phyloP scores from a whole-genome alignment of 345 rosid genomes.

The Psidium guajava region DNA sequence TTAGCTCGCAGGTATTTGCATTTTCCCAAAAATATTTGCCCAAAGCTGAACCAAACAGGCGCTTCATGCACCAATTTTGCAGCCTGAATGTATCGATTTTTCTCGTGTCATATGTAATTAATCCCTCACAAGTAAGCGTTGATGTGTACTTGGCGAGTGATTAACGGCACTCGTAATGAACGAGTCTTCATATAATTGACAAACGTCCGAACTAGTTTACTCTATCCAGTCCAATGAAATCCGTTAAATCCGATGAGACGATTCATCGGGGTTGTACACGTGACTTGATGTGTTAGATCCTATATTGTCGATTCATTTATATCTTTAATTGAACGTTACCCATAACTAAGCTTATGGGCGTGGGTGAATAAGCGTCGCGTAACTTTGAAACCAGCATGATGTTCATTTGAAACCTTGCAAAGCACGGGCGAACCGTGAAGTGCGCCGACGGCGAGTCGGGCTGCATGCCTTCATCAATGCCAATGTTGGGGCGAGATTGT shows the following conservation, averaged over 20 bases:
- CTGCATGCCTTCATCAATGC: neutral
- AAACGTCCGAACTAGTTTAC: neutral
- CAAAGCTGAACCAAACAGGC: no score
- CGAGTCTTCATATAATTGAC: neutral
- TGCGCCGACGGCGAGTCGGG: accelerated
- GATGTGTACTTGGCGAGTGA: neutral
- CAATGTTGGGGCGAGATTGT: neutral
- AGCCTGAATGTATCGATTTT: neutral
- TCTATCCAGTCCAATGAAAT: neutral
- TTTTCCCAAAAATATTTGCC: no score
- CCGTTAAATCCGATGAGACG: neutral
- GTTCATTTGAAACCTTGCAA: neutral
- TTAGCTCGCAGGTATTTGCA: no score
- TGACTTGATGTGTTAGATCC: neutral
- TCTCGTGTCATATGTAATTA: neutral
- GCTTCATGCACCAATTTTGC: neutral
- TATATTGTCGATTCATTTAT: neutral
- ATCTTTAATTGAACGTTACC: neutral
- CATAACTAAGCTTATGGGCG: neutral
- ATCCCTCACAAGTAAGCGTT: neutral
- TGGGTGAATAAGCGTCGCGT: no score
- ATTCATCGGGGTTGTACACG: neutral
- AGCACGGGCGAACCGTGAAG: neutral
- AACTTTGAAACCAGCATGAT: no score
- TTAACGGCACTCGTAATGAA: neutral